Conservation (phyloP, 179 eudicot species). For the Vitellaria paradoxa region DNA sequence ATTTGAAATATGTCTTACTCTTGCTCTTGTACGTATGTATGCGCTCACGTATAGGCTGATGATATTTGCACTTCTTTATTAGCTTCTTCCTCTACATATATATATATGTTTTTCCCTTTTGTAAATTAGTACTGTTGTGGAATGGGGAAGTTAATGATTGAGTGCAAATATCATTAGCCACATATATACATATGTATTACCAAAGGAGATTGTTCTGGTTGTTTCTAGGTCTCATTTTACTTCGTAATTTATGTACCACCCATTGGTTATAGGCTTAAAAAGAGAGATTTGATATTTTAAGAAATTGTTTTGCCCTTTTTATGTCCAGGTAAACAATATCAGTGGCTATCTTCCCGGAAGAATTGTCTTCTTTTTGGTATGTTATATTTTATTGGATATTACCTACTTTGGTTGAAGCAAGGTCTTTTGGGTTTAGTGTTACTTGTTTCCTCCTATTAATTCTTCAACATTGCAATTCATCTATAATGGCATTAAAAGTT, state of each 20-base stretch:
- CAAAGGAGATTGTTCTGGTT: background rate
- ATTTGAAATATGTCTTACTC: no score
- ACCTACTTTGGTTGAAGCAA: background rate
- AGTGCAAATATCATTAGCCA: no score
- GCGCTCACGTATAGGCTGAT: no score
- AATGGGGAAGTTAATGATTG: no score
- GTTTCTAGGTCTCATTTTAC: background rate
- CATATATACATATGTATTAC: no score
- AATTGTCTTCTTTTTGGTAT: constrained; percentile 95
- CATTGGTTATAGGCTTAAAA: no score
- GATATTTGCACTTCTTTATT: no score
- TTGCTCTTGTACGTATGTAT: no score
- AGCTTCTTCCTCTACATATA: no score
- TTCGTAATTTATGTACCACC: background rate
- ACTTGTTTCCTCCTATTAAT: background rate
- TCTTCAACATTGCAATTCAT: background rate
- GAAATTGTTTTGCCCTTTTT: background rate
- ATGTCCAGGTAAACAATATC: constrained; percentile 80
- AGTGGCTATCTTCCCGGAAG: constrained; percentile 98
- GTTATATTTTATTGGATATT: constrained; percentile 10
- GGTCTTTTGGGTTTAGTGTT: background rate
- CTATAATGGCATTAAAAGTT: no score
- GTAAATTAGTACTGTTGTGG: no score
- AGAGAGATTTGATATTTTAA: background rate
- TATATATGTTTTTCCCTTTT: no score